phyloP scores from a whole-genome alignment of 208 protist genomes.

The Vickermania ingenoplastis region DNA sequence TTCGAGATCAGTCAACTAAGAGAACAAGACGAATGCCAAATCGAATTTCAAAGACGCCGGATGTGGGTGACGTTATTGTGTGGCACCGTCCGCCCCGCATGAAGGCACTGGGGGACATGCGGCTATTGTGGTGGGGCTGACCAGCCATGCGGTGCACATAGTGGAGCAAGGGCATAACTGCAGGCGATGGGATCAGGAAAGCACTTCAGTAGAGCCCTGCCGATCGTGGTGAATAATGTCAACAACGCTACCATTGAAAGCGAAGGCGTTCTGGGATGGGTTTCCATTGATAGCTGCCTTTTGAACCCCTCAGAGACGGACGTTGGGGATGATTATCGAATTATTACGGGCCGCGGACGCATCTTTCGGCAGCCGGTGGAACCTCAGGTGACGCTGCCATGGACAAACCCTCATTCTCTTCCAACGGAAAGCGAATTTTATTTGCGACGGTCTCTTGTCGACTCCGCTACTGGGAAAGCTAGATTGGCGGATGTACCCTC shows the following conservation, averaged over 20 bases:
- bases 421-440: conserved; percentile 8
- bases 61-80: conserved; percentile 46
- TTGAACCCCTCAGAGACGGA: conserved; percentile 44
- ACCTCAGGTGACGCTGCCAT: conserved; percentile 35
- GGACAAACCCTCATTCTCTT: conserved; percentile 27
- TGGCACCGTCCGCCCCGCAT: conserved; percentile 28
- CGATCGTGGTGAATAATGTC: conserved; percentile 9
- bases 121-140: conserved; percentile 38
- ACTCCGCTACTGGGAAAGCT: conserved; percentile 3
- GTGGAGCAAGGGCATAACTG: conserved; percentile 71
- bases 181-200: conserved; percentile 29
- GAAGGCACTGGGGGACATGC: conserved; percentile 63
- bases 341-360: conserved; percentile 23
- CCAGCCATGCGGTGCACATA: conserved; percentile 20
- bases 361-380: conserved; percentile 40
- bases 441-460: neutral
- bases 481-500: conserved; percentile 32
- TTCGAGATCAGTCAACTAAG: conserved; percentile 24
- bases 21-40: too few species aligned
- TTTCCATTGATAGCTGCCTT: conserved; percentile 28
- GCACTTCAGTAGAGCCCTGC: conserved; percentile 43
- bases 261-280: conserved; percentile 51
- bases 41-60: conserved; percentile 9
- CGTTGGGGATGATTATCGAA: conserved; percentile 45
- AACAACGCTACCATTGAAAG: conserved; percentile 22